phyloP scores from a whole-genome alignment of 2,329 filamentous ascomycete species.

The Fusarium nisikadoi region DNA sequence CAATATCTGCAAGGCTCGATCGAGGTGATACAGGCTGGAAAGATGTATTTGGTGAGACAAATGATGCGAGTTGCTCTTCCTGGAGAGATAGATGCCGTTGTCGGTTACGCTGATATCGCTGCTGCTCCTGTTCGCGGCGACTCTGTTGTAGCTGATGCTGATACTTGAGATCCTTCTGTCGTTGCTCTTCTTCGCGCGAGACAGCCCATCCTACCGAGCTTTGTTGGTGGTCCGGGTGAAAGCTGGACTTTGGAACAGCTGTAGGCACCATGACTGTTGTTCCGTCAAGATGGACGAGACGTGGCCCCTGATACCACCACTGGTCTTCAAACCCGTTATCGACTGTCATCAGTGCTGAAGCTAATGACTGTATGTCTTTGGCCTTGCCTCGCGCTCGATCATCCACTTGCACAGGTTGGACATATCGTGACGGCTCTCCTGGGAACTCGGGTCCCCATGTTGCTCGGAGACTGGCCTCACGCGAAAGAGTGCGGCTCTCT shows the following conservation, averaged over 20 bases:
- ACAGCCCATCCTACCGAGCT: slow-evolving; percentile 36
- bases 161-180: slow-evolving; percentile 8
- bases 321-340: slow-evolving; percentile 69
- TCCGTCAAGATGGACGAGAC: slow-evolving; percentile 41
- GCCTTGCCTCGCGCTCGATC: slow-evolving; percentile 42
- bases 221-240: slow-evolving; percentile 17
- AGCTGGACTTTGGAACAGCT: slow-evolving; percentile 21
- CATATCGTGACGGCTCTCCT: slow-evolving; percentile 5
- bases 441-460: slow-evolving; percentile 35
- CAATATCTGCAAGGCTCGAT: slow-evolving; percentile 39
- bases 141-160: slow-evolving; percentile 17
- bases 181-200: slow-evolving; percentile 9
- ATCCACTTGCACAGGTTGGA: slow-evolving; percentile 42
- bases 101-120: slow-evolving; percentile 2
- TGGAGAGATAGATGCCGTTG: slow-evolving; percentile 25
- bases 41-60: slow-evolving; percentile 21
- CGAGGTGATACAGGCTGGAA: slow-evolving; percentile 26
- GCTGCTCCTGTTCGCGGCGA: slow-evolving; percentile 1
- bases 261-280: slow-evolving; percentile 32
- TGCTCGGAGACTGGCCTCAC: slow-evolving; percentile 30
- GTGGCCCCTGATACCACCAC: slow-evolving; percentile 64
- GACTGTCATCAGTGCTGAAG: slow-evolving; percentile 65
- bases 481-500: slow-evolving; percentile 1
- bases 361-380: slow-evolving; percentile 59
- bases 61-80: slow-evolving; percentile 12